Evolutionary conservation across 768 basidiomycete species (phyloP), one percentile per base, ranked within the genome.

Genomic region (Serendipita sp.): DNA sequence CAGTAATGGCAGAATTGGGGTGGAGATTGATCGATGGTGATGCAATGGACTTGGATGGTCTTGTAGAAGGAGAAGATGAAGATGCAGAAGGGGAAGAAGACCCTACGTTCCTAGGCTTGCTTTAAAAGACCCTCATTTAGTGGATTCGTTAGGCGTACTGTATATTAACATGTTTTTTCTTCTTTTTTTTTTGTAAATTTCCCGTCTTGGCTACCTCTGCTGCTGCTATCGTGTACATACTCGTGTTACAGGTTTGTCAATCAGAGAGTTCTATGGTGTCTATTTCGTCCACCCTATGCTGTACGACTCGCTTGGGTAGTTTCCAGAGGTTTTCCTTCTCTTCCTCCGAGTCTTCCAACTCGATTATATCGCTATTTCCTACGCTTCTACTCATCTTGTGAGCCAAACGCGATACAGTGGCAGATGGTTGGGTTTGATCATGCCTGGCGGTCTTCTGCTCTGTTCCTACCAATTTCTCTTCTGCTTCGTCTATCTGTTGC

Each of bases 401-500:
- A 10, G 4, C 56, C 35, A n/a, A 5, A 60, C 56, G 16, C 10
- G 56, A 10, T 8, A 11, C 35, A 8, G 56, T 24, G 16, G 56
- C 16, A 60, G 56, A n/a, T 34, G 56, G 56, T 60, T 32, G 11
- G 37, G n/a, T 24, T 18, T 38, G 56, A 7, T 41, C 41, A 5
- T 13, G 41, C 5, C 7, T 5, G 13, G 41, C 13, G 41, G 13
- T 38, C 56, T 3, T 1, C 28, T n/a, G 37, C 16, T 8, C 7
- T 10, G 41, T 44, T 32, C 16, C 44, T 18, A 58, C 28, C 30
- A 48, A 71, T 53, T 71, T 69, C 64, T 73, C 65, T 71, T 77
- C 76, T 37, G 68, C 72, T 66, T 71, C 67, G 56, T 76, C 74
- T 2, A 77, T 67, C 66, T 77, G 76, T 67, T 74, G 76, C 24